These are phyloP conservation scores for Boechera divaricarpa DNA, from an alignment of 345 rosid species.

Conservation along the genomic window DNA sequence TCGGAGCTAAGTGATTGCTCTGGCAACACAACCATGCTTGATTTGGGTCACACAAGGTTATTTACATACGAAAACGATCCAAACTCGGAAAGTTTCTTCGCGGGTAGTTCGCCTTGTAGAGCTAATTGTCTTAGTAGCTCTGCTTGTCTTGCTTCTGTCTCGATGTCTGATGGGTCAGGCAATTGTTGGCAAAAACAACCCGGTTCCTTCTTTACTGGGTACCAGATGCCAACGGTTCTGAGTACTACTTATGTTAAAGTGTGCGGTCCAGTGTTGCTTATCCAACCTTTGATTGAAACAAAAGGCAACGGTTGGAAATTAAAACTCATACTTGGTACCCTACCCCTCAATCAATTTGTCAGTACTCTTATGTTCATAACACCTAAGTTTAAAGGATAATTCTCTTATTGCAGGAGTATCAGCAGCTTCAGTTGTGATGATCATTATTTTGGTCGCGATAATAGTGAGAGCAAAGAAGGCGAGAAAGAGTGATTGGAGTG, in stretches of 20 bases:
- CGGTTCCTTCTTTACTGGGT: conserved; percentile 57
- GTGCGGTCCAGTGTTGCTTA: conserved; percentile 55
- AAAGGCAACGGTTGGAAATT: conserved; percentile 1
- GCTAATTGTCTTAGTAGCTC: conserved; percentile 50
- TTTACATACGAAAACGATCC: conserved; percentile 47
- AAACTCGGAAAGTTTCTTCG: conserved; percentile 37
- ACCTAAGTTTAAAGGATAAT: no score
- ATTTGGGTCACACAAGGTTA: conserved; percentile 51
- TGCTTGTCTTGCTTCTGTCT: conserved; percentile 61
- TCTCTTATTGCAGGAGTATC: no score
- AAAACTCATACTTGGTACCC: no score
- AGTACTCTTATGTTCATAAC: no score
- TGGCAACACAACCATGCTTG: conserved; percentile 55
- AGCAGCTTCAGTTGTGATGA: no score
- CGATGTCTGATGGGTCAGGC: conserved; percentile 65
- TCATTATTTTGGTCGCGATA: no score
- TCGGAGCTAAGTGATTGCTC: conserved; percentile 56
- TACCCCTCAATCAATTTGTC: no score
- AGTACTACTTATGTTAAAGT: conserved; percentile 67
- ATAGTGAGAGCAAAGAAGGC: no score
- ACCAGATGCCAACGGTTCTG: conserved; percentile 52
- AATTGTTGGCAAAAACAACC: conserved; percentile 60
- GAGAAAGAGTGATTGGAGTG: no score
- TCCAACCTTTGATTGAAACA: conserved; percentile 36
- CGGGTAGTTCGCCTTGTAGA: conserved; percentile 58